These are phyloP conservation scores for Nothophaeocryptopus gaeumannii DNA, from an alignment of 2,329 filamentous ascomycete genomes.

Conservation along the genomic window DNA sequence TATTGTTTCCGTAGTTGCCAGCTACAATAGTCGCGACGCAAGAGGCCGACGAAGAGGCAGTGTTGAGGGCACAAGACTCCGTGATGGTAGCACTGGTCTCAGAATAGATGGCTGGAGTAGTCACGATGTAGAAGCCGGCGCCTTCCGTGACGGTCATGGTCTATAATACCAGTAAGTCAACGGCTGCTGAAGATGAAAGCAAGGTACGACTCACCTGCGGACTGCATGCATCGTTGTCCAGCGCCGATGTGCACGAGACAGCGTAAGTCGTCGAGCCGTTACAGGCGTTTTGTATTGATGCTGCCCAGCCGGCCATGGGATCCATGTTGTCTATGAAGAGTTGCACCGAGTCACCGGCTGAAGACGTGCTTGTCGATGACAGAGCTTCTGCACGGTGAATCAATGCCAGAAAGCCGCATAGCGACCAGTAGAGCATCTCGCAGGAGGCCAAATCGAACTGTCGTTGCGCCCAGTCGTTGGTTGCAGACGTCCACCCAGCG, in stretches of 20 bases:
- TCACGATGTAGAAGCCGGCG: constrained; percentile 22
- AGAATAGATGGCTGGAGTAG: constrained; percentile 24
- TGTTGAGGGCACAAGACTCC: constrained; percentile 23
- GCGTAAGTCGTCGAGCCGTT: constrained; percentile 26
- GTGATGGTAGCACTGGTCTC: constrained; percentile 26
- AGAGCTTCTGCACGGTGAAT: too few relatives aligned
- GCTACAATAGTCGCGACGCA: constrained; percentile 22
- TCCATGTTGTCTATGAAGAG: constrained; percentile 29
- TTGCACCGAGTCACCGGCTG: constrained; percentile 7
- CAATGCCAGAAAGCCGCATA: too few relatives aligned
- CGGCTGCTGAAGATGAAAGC: neutral
- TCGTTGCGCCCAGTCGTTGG: too few relatives aligned
- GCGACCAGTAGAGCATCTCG: too few relatives aligned
- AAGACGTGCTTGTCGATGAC: neutral
- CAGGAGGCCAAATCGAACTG: too few relatives aligned
- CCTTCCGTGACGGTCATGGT: constrained; percentile 27
- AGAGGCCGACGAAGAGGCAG: constrained; percentile 14
- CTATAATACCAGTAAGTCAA: constrained; percentile 7
- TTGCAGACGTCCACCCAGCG: too few relatives aligned
- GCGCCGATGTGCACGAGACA: constrained; percentile 23
- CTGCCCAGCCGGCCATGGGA: constrained; percentile 24
- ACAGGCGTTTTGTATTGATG: constrained; percentile 25
- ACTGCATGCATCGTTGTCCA: constrained; percentile 7
- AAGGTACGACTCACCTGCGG: too few relatives aligned
- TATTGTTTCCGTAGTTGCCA: constrained; percentile 15